Evolutionary conservation across 352 stramenopile species (phyloP).

Genomic region (Phytophthora sp.): DNA sequence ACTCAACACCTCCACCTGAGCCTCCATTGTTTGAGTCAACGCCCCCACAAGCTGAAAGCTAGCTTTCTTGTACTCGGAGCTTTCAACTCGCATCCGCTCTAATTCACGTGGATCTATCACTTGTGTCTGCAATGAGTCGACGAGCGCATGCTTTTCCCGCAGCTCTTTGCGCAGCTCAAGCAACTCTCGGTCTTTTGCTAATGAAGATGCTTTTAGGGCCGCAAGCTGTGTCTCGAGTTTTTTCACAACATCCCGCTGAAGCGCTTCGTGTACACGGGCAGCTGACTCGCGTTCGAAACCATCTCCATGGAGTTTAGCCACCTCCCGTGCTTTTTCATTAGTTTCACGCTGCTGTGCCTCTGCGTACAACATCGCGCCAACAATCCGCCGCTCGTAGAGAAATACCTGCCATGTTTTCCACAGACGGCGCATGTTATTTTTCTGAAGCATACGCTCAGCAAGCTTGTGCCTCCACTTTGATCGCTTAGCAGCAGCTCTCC

Average conservation of each 20-base stretch:
- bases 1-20: slow-evolving; percentile 62
- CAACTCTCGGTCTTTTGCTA: slow-evolving; percentile 64
- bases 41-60: slow-evolving; percentile 61
- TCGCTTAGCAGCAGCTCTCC: slow-evolving; percentile 47
- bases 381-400: slow-evolving; percentile 60
- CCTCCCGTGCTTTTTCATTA: slow-evolving; percentile 45
- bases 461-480: slow-evolving; percentile 33
- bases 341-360: slow-evolving; percentile 60
- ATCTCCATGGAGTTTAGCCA: slow-evolving; percentile 67
- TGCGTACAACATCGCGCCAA: slow-evolving; percentile 81
- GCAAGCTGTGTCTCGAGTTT: slow-evolving; percentile 43
- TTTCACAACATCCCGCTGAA: slow-evolving; percentile 49
- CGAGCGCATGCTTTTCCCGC: slow-evolving; percentile 31
- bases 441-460: slow-evolving; percentile 20
- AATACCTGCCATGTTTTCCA: slow-evolving; percentile 62
- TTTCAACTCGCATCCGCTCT: slow-evolving; percentile 59
- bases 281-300: slow-evolving; percentile 48
- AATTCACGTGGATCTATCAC: slow-evolving; percentile 62
- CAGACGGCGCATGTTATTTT: slow-evolving; percentile 40
- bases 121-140: slow-evolving; percentile 49
- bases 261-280: slow-evolving; percentile 37
- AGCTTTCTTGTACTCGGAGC: slow-evolving; percentile 74
- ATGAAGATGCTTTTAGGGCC: slow-evolving; percentile 32
- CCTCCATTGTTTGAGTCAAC: slow-evolving; percentile 58
- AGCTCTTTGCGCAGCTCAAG: slow-evolving; percentile 56